A percentile compares a stretch with the other conserved stretches of the same genome.
phyloP scores from a whole-genome alignment of 164 flowering plant species.

The Aristolochia fimbriata region DNA sequence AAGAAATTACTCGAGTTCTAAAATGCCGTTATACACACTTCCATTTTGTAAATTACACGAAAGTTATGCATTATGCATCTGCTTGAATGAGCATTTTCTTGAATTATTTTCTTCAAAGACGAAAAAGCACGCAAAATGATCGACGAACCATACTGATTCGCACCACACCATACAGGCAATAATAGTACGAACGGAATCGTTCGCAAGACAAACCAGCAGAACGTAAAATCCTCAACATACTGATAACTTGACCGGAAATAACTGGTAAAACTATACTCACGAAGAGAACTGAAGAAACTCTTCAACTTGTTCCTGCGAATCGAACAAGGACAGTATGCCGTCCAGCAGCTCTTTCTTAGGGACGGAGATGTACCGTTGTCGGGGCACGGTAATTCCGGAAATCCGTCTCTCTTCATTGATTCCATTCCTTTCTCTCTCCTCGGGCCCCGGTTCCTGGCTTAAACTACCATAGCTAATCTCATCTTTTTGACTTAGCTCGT shows the following conservation, averaged over 20 bases:
- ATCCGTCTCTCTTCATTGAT: conserved; percentile 10
- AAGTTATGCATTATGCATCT: too few species aligned
- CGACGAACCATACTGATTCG: not conserved
- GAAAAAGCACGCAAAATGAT: not conserved
- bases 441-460: not conserved
- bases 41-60: too few species aligned
- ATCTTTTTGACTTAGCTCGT: not conserved
- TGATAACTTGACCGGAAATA: not conserved
- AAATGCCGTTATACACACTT: too few species aligned
- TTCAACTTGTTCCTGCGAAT: conserved; percentile 24
- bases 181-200: not conserved
- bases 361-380: conserved; percentile 53
- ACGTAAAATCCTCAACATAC: not conserved
- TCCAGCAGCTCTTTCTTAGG: conserved; percentile 56
- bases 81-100: too few species aligned
- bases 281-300: conserved; percentile 49
- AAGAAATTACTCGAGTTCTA: too few species aligned
- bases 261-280: conserved; percentile 21
- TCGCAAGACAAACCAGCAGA: not conserved
- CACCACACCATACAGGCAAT: too few species aligned
- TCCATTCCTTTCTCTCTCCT: not conserved
- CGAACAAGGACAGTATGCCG: conserved; percentile 39
- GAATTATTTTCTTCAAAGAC: not conserved
- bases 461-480: not conserved
- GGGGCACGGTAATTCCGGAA: conserved; percentile 55